A percentile compares a stretch with the other conserved stretches of the same genome.
Evolutionary conservation across 345 rosid species (phyloP).

Genomic region (Melaleuca alternifolia): DNA sequence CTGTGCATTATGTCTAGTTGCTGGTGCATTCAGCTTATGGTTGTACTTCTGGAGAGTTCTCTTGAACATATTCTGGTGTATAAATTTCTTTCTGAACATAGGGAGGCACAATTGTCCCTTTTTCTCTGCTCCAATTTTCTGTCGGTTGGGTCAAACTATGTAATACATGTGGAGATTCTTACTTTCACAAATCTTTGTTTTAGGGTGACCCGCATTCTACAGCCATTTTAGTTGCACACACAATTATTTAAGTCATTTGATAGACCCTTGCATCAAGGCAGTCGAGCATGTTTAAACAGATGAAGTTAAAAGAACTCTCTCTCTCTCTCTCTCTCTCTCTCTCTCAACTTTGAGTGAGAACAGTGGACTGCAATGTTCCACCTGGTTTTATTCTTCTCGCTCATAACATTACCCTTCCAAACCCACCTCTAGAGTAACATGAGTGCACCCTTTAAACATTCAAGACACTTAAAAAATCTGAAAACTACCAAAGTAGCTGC

Average conservation of each 20-base stretch:
- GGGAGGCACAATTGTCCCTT: background rate
- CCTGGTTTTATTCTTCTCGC: background rate
- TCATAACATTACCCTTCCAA: background rate
- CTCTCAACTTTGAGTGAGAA: background rate
- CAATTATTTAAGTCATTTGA: background rate
- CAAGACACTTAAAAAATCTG: background rate
- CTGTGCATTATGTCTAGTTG: background rate
- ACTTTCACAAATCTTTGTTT: background rate
- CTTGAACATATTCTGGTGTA: background rate
- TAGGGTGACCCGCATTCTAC: background rate
- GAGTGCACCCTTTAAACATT: background rate
- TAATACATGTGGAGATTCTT: background rate
- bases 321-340: background rate
- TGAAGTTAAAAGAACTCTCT: background rate
- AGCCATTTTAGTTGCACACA: background rate
- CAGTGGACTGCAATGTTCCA: background rate
- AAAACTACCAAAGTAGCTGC: background rate
- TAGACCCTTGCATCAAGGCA: background rate
- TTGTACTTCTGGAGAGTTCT: background rate
- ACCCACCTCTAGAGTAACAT: background rate
- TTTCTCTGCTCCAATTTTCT: background rate
- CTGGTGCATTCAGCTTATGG: background rate
- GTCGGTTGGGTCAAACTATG: background rate
- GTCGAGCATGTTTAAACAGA: background rate
- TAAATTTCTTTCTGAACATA: background rate